phyloP scores from a whole-genome alignment of 345 rosid genomes.

The Dipteronia sinensis region DNA sequence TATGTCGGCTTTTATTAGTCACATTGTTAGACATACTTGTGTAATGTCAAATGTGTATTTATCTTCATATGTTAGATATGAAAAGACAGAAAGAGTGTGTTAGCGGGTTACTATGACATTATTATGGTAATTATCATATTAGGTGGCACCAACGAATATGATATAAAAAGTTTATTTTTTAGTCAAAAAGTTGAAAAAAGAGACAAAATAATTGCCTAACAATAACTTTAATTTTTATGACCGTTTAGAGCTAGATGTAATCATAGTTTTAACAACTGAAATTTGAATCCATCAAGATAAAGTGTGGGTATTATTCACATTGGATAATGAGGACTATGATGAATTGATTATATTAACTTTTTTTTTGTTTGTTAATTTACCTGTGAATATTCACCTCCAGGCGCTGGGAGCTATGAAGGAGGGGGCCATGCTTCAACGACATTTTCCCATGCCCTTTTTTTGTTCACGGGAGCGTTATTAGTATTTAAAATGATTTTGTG shows the following conservation, averaged over 20 bases:
- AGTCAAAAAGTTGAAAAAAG: too few relatives aligned
- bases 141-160: too few relatives aligned
- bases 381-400: conserved; percentile 23
- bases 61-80: background rate
- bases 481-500: background rate
- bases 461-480: background rate
- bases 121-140: too few relatives aligned
- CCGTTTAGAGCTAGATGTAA: background rate
- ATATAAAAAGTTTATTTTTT: background rate
- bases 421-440: background rate
- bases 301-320: background rate
- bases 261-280: background rate
- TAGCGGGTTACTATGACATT: background rate
- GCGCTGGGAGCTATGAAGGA: conserved; percentile 13
- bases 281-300: background rate
- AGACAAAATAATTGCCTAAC: background rate
- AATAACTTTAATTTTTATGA: background rate
- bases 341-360: background rate
- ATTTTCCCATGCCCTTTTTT: background rate
- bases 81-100: background rate
- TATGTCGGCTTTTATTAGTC: too few relatives aligned
- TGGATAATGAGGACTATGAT: too few relatives aligned
- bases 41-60: background rate
- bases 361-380: background rate
- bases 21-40: too few relatives aligned